phyloP scores from a whole-genome alignment of 148 eudicot species.

The Rhododendron williamsianum region DNA sequence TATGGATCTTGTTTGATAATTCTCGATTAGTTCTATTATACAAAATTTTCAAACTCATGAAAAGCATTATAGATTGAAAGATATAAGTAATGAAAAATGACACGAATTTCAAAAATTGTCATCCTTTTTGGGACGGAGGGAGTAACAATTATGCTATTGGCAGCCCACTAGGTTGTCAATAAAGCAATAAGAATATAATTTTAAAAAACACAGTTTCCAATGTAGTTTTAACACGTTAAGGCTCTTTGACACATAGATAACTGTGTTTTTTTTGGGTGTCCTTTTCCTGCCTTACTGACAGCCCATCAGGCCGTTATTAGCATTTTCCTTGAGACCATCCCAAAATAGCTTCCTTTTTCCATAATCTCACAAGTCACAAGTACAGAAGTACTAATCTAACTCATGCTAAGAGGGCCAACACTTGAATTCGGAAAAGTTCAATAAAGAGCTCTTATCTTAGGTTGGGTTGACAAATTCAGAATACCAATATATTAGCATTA shows the following conservation, averaged over 20 bases:
- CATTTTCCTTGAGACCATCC: too few species aligned
- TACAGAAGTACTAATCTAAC: neutral
- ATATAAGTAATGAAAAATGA: too few species aligned
- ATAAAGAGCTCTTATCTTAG: neutral
- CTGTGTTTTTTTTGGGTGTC: too few species aligned
- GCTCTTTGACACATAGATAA: neutral
- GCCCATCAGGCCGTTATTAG: too few species aligned
- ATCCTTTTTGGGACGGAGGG: too few species aligned
- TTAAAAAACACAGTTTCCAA: neutral
- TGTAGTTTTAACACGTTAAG: neutral
- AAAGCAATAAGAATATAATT: neutral
- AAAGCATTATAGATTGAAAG: too few species aligned
- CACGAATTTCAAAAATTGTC: too few species aligned
- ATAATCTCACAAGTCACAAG: neutral
- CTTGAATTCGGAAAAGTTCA: neutral
- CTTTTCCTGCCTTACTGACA: too few species aligned
- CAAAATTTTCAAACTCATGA: too few species aligned
- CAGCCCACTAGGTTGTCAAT: neutral
- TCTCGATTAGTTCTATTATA: too few species aligned
- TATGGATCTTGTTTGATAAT: too few species aligned
- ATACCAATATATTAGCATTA: neutral
- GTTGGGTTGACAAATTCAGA: neutral
- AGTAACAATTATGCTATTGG: too few species aligned
- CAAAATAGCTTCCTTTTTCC: neutral
- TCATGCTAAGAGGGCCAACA: neutral